Evolutionary conservation across 768 basidiomycete genomes (phyloP), one percentile per base, ranked within the genome.

Genomic region (Suillus brevipes): DNA sequence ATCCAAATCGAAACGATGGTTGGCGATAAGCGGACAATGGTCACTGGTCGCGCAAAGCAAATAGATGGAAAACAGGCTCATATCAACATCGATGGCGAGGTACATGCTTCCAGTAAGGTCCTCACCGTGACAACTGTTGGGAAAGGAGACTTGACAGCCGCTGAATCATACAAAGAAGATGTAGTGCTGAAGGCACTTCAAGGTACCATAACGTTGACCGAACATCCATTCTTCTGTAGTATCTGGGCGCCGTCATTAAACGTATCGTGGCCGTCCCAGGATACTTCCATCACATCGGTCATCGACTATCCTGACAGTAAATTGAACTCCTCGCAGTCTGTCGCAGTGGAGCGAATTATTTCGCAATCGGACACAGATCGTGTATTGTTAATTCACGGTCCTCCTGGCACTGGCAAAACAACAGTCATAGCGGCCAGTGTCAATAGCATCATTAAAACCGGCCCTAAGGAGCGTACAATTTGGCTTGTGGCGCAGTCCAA

Each of bases 81-180:
- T 5, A 67, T 85, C 28, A 36, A 45, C 16, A 50, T 82, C 40
- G 62, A 69, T 3, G 71, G 62, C 12, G 20, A 69, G 1, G 25
- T 79, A 28, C 31, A 52, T 38, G 67, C 25, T 50, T 50, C 49
- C 6, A 43, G 64, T n/a, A 67, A 58, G 25, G 64, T 75, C 60
- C 14, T 69, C n/a, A 70, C 74, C 6, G 78, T 91, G 47, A 81
- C 73, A 9, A 83, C 87, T 5, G 75, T 83, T 53, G 89, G 88
- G 2, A 82, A 80, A 37, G 87, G 83, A 61, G 78, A 76, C 37
- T 83, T 81, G 0, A 91, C 89, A 2, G 76, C 67, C 20, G 88
- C 90, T 2, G 88, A 91, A 61, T 61, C 67, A 2, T 8, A 28
- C 25, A 74, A 78, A 5, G 65, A 69, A 16, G 49, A 28, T 6